phyloP scores from a whole-genome alignment of 2,329 filamentous ascomycete genomes.

The Penicillium nordicum region DNA sequence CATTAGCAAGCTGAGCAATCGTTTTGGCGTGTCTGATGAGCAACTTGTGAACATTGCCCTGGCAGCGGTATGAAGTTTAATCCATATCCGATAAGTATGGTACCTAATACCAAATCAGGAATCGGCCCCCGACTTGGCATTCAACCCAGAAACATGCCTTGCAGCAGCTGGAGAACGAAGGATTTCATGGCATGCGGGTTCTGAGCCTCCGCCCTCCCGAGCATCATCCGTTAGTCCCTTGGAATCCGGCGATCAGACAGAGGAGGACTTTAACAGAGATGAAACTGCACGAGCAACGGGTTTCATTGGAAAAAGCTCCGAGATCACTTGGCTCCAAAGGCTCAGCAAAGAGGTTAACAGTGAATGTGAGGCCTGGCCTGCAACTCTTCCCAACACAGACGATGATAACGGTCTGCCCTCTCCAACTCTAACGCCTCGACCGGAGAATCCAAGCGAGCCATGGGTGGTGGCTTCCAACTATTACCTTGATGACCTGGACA shows the following conservation, averaged over 20 bases:
- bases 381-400: conserved; percentile 13
- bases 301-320: conserved; percentile 46
- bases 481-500: conserved; percentile 42
- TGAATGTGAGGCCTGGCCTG: conserved; percentile 22
- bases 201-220: conserved; percentile 23
- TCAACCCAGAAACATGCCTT: conserved; percentile 20
- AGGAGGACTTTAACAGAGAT: conserved; percentile 44
- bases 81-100: background rate
- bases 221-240: conserved; percentile 33
- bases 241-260: conserved; percentile 39
- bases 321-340: conserved; percentile 45
- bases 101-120: conserved; percentile 26
- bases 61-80: conserved; percentile 27
- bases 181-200: conserved; percentile 15
- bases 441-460: conserved; percentile 23
- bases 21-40: conserved; percentile 37
- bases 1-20: conserved; percentile 35
- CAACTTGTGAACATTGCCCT: conserved; percentile 35
- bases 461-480: conserved; percentile 35
- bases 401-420: conserved; percentile 27
- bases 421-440: conserved; percentile 25
- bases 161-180: conserved; percentile 18
- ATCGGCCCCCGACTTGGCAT: conserved; percentile 18
- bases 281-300: conserved; percentile 39
- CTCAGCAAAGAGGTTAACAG: conserved; percentile 34